These are phyloP conservation scores for Ulota crispa DNA, from an alignment of 225 moss, liverwort and hornwort species.

Conservation along the genomic window DNA sequence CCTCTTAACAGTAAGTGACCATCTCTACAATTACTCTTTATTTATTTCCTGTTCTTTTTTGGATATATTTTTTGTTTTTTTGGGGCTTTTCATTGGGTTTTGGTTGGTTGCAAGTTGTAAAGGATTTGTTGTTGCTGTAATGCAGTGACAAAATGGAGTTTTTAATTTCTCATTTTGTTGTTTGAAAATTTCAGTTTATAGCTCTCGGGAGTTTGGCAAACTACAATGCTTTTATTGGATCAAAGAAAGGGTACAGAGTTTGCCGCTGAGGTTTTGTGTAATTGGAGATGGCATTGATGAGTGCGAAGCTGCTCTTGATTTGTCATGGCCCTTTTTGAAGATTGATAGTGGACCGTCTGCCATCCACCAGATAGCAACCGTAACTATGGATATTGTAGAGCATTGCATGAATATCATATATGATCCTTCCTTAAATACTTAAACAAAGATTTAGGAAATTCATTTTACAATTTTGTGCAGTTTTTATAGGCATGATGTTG, in stretches of 20 bases:
- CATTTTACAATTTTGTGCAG: background rate
- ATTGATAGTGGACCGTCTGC: conserved; percentile 45
- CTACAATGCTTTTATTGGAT: conserved; percentile 50
- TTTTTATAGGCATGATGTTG: background rate
- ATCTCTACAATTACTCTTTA: background rate
- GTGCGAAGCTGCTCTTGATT: conserved; percentile 39
- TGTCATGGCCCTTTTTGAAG: conserved; percentile 56
- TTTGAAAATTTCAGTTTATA: conserved; percentile 42
- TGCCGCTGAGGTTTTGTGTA: conserved; percentile 42
- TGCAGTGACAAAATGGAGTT: background rate
- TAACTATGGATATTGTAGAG: conserved; percentile 36
- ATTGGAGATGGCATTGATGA: conserved; percentile 52
- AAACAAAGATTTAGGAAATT: background rate
- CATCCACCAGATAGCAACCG: conserved; percentile 30
- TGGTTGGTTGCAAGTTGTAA: background rate
- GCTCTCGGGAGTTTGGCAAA: conserved; percentile 54
- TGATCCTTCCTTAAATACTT: conserved; percentile 3
- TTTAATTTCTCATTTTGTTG: background rate
- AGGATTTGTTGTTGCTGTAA: background rate
- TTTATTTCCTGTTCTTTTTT: background rate
- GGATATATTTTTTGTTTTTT: too few species aligned
- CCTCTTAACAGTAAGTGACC: conserved; percentile 44
- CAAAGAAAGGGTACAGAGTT: conserved; percentile 31
- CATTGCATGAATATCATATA: conserved; percentile 38
- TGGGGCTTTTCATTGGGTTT: too few species aligned